Conservation (phyloP, 805 yeast genomes). For the Helenozyma baotianmanensis region DNA sequence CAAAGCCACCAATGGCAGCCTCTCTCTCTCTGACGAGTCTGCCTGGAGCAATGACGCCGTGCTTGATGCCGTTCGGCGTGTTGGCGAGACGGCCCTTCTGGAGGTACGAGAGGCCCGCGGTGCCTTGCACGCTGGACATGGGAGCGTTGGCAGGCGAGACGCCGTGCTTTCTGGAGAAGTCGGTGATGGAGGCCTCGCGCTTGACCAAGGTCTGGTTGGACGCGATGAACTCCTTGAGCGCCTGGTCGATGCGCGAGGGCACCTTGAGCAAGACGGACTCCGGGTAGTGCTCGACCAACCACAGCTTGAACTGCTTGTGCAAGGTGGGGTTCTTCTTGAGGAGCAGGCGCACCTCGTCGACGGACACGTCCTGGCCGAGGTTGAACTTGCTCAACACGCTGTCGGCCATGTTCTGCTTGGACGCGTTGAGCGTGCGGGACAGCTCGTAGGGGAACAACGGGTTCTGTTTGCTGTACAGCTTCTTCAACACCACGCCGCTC, state of each 20-base stretch:
- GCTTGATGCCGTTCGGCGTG: constrained; percentile 65
- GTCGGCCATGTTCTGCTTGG: constrained; percentile 16
- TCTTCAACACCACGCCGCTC: constrained; percentile 48
- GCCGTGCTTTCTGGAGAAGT: constrained; percentile 20
- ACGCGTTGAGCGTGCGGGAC: constrained; percentile 15
- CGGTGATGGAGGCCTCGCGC: constrained; percentile 18
- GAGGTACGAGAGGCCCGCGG: constrained; percentile 72
- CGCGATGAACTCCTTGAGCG: constrained; percentile 31
- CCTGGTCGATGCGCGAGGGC: constrained; percentile 22
- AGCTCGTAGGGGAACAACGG: constrained; percentile 40
- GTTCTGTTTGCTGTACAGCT: constrained; percentile 26
- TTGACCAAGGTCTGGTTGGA: constrained; percentile 18
- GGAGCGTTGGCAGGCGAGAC: constrained; percentile 9
- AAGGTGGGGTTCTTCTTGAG: constrained; percentile 41
- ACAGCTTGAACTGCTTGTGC: constrained; percentile 50
- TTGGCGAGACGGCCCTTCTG: constrained; percentile 64
- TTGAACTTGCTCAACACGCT: constrained; percentile 30
- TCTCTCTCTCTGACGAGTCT: constrained; percentile 49
- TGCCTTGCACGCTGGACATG: constrained; percentile 46
- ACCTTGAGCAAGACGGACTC: constrained; percentile 23
- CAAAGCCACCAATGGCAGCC: constrained; percentile 57
- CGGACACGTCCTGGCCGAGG: constrained; percentile 23
- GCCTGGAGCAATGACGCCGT: constrained; percentile 60
- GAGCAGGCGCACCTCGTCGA: constrained; percentile 25
- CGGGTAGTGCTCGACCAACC: constrained; percentile 50